Conservation (phyloP, 495 filamentous ascomycete genomes). For the Clavariopsis aquatica region DNA sequence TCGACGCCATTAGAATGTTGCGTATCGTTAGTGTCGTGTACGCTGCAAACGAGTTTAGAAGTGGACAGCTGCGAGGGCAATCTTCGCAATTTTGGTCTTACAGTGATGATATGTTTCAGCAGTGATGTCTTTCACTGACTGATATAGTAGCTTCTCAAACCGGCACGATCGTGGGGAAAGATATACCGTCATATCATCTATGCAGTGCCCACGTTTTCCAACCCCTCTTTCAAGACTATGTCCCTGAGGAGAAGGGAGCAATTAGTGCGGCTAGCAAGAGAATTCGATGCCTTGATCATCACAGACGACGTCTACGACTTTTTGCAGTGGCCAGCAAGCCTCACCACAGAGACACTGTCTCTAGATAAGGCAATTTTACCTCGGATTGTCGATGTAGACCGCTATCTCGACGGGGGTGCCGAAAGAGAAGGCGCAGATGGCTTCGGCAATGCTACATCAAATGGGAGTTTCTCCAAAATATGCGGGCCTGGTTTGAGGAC, state of each 20-base stretch:
- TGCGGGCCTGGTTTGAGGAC: conserved; percentile 75
- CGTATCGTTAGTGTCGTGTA: no score
- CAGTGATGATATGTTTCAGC: not conserved
- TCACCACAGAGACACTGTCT: conserved; percentile 26
- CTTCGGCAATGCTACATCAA: conserved; percentile 76
- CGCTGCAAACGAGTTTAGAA: no score
- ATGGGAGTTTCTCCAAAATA: conserved; percentile 84
- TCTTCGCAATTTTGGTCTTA: no score
- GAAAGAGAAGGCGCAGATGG: conserved; percentile 47
- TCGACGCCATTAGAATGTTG: no score
- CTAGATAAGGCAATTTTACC: conserved; percentile 58
- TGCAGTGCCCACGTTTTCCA: conserved; percentile 76
- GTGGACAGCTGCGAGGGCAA: no score
- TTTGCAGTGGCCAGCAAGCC: conserved; percentile 65
- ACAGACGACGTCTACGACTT: conserved; percentile 91
- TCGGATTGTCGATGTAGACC: conserved; percentile 75
- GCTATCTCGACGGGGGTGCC: conserved; percentile 56
- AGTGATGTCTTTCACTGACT: conserved; percentile 1
- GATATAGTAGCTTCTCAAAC: conserved; percentile 26
- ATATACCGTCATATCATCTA: conserved; percentile 85
- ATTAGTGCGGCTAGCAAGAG: conserved; percentile 68
- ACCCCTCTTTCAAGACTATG: conserved; percentile 77
- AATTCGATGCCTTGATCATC: conserved; percentile 75
- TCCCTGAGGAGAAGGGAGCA: conserved; percentile 58
- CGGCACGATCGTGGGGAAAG: conserved; percentile 51